Conservation (phyloP, 176 grass and related monocot species). For the Miscanthus lutarioriparius region DNA sequence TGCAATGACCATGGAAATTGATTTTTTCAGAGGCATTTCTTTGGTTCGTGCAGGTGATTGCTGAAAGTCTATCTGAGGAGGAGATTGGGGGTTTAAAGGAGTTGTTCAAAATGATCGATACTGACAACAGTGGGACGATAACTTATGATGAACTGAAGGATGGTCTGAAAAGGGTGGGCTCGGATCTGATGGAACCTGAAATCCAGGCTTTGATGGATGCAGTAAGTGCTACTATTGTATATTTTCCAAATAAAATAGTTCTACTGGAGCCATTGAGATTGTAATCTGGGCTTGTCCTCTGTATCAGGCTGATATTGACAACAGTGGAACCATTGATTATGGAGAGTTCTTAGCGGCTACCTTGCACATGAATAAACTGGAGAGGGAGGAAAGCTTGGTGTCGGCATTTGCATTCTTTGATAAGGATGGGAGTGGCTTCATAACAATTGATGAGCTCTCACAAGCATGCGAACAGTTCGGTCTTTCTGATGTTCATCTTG, state of each 20-base stretch:
- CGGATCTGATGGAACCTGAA: slow-evolving; percentile 95
- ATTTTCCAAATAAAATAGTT: background rate
- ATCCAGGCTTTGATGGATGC: slow-evolving; percentile 93
- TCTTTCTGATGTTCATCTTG: slow-evolving; percentile 77
- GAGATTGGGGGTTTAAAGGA: slow-evolving; percentile 95
- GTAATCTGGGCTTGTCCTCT: slow-evolving; percentile 13
- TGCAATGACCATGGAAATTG: slow-evolving; percentile 13
- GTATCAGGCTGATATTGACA: slow-evolving; percentile 71
- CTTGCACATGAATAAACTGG: slow-evolving; percentile 94
- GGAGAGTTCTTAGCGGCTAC: slow-evolving; percentile 93
- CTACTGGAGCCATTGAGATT: slow-evolving; percentile 17
- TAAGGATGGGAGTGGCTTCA: slow-evolving; percentile 90
- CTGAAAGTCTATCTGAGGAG: slow-evolving; percentile 95
- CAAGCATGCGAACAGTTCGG: slow-evolving; percentile 81
- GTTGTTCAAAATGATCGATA: slow-evolving; percentile 98
- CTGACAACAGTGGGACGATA: slow-evolving; percentile 94
- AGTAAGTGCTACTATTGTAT: slow-evolving; percentile 45
- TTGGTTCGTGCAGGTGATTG: slow-evolving; percentile 70
- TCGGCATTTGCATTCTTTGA: slow-evolving; percentile 85
- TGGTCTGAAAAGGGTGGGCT: slow-evolving; percentile 86
- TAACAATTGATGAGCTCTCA: slow-evolving; percentile 85
- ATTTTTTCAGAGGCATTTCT: slow-evolving; percentile 1
- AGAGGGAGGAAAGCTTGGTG: slow-evolving; percentile 83
- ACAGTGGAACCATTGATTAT: slow-evolving; percentile 75
- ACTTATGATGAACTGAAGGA: slow-evolving; percentile 90